phyloP scores from a whole-genome alignment of 106 monocot species.

The Triglochin maritima region DNA sequence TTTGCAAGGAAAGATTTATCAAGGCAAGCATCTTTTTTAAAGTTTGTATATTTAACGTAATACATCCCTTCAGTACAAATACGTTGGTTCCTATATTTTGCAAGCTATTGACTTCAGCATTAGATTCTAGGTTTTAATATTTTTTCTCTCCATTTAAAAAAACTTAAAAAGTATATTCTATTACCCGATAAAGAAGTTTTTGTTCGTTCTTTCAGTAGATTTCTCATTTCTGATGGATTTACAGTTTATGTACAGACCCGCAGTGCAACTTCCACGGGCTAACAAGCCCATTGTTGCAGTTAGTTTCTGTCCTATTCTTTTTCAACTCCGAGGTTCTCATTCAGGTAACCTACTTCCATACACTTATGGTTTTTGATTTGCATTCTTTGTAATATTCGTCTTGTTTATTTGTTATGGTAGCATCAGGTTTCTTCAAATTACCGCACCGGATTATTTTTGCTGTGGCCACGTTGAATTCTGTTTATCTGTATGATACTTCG shows the following conservation, averaged over 20 bases:
- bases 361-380: not conserved
- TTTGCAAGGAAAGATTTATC: constrained; percentile 81
- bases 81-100: no score
- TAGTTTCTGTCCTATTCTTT: constrained; percentile 77
- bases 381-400: constrained; percentile 1
- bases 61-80: no score
- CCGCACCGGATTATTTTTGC: constrained; percentile 90
- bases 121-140: no score
- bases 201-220: not conserved
- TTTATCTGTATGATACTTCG: constrained; percentile 88
- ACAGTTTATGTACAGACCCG: constrained; percentile 40
- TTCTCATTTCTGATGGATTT: not conserved
- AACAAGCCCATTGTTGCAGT: constrained; percentile 79
- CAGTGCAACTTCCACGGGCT: constrained; percentile 66
- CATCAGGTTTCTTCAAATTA: constrained; percentile 67
- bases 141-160: no score
- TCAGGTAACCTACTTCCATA: constrained; percentile 27
- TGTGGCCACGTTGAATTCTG: constrained; percentile 79
- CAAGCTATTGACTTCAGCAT: no score
- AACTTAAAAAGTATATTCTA: no score
- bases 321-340: constrained; percentile 48
- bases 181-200: no score
- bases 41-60: no score
- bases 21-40: constrained; percentile 24
- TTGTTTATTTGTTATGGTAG: not conserved